Base-by-base conservation (phyloP, 257 asterid species). In the Paraleonurus japonicus region DNA sequence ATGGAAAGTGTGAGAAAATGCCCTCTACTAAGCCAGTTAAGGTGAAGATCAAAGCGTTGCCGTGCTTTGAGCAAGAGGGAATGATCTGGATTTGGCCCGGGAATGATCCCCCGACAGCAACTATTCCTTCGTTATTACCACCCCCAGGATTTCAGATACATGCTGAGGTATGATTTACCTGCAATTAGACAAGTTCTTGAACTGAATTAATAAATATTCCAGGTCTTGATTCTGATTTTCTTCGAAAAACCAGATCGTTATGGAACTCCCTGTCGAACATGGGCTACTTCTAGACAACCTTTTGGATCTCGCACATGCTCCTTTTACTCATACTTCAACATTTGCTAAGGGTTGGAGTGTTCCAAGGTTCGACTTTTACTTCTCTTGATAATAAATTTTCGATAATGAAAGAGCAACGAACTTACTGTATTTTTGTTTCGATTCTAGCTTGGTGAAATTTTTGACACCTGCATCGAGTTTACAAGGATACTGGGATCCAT, bases 71-170 rank as follows among this genome's bases (percentile, higher is more conserved):
- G 81, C 90, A 89, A 78, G 98, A 90, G 26, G 98, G 97, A 3
- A 79, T 93, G 89, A 86, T 93, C 70, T 93, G 97, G 98, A 87
- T 93, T 69, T 93, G 98, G 97, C 98, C 98, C 3, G 98, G 98
- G 54, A 81, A 77, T 69, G 91, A 86, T 78, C 95, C 98, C 67
- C 98, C 98, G 16, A 66, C 92, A 5, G 86, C 96, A 20, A 86
- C n/a, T 15, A 27, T 91, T 43, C 97, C 98, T 71, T 93, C 96
- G 43, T 76, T 90, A 50, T 71, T 75, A 50, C 98, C 98, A 22
- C 98, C 98, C 20, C 45, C 91, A 1, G 97, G 98, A 60, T 93
- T 93, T 74, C 88, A 87, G 76, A 82, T 93, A 82, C 98, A 93
- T 69, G 97, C 97, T 24, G 97, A 93, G 97, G 98, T 93, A 57